phyloP scores from a whole-genome alignment of 2,329 filamentous ascomycete species.

The Trichophyton benhamiae region DNA sequence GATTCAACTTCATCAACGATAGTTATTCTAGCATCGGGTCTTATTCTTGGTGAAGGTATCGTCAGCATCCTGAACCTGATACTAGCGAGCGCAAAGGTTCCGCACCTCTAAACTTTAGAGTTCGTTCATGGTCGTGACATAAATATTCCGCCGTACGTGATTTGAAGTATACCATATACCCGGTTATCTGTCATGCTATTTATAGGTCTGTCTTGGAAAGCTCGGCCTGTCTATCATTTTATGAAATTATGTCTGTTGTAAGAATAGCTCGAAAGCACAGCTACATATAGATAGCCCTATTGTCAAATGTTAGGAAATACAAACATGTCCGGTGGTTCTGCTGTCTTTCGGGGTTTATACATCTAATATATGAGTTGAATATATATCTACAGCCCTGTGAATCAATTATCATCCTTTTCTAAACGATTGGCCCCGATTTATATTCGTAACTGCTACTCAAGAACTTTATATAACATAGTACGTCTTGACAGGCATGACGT shows the following conservation, averaged over 20 bases:
- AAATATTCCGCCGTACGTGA: too few species aligned
- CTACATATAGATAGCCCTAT: too few species aligned
- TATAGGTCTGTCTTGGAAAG: background rate
- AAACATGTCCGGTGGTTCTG: too few species aligned
- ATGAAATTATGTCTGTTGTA: too few species aligned
- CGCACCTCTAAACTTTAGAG: conserved; percentile 46
- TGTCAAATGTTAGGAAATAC: too few species aligned
- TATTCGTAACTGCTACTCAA: background rate
- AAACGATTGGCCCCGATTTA: background rate
- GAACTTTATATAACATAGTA: background rate
- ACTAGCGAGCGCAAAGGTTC: conserved; percentile 63
- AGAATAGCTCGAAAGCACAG: too few species aligned
- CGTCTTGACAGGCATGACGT: background rate
- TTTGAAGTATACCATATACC: background rate
- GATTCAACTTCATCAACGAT: conserved; percentile 47
- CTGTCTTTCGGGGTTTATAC: too few species aligned
- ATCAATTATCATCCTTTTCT: too few species aligned
- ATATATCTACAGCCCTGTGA: too few species aligned
- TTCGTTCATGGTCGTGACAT: background rate
- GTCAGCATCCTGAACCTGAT: conserved; percentile 81
- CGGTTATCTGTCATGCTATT: background rate
- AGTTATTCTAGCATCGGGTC: conserved; percentile 77
- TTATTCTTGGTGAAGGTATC: conserved; percentile 86
- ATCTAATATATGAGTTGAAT: too few species aligned
- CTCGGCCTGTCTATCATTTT: too few species aligned